Evolutionary conservation across 495 filamentous ascomycete genomes (phyloP).

Genomic region (Lasiosphaeria hispida): DNA sequence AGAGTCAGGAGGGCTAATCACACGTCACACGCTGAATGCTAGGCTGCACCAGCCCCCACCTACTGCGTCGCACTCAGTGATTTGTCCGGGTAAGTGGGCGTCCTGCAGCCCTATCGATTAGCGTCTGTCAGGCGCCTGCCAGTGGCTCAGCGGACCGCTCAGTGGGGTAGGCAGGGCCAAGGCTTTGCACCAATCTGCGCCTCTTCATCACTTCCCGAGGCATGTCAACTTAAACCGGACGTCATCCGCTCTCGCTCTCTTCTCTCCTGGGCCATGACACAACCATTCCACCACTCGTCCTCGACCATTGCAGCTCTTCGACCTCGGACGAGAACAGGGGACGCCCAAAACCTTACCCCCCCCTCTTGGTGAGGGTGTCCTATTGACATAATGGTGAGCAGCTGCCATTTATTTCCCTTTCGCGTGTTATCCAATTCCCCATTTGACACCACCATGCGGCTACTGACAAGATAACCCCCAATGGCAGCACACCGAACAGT

Average conservation of each 20-base stretch:
- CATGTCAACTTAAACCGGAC: conserved; percentile 23
- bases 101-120: conserved; percentile 12
- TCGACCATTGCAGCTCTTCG: too few species aligned
- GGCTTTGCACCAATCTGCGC: too few species aligned
- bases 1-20: conserved; percentile 7
- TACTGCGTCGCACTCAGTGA: too few species aligned
- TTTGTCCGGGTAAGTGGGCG: not conserved
- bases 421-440: too few species aligned
- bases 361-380: not conserved
- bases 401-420: not conserved
- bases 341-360: not conserved
- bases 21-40: not conserved
- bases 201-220: too few species aligned
- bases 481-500: conserved; percentile 24
- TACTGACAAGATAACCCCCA: not conserved
- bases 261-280: not conserved
- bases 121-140: not conserved
- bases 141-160: not conserved
- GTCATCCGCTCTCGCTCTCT: conserved; percentile 3
- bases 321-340: too few species aligned
- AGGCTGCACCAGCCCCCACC: not conserved
- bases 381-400: conserved; percentile 16
- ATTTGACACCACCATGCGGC: not conserved
- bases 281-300: not conserved
- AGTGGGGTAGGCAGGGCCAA: too few species aligned